These are phyloP conservation scores for Saccharomycopsis capsularis DNA, from an alignment of 805 yeast genomes.

Conservation along the genomic window DNA sequence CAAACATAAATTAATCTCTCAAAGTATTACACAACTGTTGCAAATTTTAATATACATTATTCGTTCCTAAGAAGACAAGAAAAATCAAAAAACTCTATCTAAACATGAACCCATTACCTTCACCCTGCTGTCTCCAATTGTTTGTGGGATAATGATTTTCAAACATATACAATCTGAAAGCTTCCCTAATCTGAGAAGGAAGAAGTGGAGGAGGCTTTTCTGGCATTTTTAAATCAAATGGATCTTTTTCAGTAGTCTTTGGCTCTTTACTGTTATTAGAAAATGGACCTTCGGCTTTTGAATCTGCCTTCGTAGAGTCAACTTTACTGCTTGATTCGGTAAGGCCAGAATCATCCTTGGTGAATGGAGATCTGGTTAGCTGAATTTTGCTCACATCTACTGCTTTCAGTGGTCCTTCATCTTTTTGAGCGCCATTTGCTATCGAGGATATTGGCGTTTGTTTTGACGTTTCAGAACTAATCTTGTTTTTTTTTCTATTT, in stretches of 20 bases:
- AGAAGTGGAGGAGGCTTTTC: constrained; percentile 11
- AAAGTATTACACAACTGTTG: too few species aligned
- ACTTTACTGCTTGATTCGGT: not conserved
- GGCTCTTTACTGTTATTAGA: too few species aligned
- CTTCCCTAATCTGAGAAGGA: constrained; percentile 21
- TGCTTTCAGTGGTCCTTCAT: not conserved
- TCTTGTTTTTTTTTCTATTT: not conserved
- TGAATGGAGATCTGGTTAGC: not conserved
- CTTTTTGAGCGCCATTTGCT: not conserved
- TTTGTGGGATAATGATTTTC: constrained; percentile 19
- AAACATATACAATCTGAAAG: constrained; percentile 16
- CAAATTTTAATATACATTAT: too few species aligned
- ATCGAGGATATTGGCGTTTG: too few species aligned
- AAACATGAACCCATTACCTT: constrained; percentile 18
- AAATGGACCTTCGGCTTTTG: too few species aligned
- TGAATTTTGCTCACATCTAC: constrained; percentile 6
- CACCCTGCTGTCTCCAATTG: constrained; percentile 19
- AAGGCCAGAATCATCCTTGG: not conserved
- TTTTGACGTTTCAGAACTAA: not conserved
- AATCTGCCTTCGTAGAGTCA: not conserved
- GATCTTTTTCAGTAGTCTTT: too few species aligned
- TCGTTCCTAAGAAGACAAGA: too few species aligned
- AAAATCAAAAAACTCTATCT: constrained; percentile 7
- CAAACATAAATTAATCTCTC: too few species aligned
- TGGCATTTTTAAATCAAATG: not conserved